Conservation (phyloP, 768 basidiomycete genomes). For the Suillus cothurnatus region DNA sequence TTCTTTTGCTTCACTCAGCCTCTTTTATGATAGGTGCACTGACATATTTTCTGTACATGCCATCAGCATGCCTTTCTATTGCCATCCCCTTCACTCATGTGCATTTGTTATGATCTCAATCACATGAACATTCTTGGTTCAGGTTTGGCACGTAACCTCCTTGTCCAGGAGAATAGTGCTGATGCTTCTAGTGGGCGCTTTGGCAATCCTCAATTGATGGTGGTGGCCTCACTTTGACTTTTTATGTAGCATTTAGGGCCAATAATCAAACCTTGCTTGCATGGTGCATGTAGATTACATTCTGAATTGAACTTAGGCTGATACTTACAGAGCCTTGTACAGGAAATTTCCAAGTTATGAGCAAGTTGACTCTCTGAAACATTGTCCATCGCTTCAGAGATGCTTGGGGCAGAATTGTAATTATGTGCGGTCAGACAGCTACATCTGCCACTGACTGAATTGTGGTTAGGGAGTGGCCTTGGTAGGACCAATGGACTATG, state of each 20-base stretch:
- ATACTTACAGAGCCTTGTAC: background rate
- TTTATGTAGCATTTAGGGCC: background rate
- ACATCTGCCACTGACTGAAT: background rate
- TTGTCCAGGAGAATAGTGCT: background rate
- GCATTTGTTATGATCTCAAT: background rate
- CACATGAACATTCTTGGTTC: background rate
- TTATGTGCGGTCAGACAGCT: background rate
- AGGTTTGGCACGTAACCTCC: too few species aligned
- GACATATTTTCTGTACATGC: background rate
- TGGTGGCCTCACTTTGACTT: background rate
- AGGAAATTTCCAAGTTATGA: background rate
- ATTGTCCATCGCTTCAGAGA: background rate
- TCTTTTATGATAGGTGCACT: background rate
- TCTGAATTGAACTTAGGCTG: background rate
- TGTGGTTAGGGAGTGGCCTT: too few species aligned
- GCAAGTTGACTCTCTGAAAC: background rate
- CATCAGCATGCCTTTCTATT: background rate
- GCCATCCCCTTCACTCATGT: background rate
- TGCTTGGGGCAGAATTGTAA: background rate
- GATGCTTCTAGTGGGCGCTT: background rate
- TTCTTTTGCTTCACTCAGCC: background rate
- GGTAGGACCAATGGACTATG: too few species aligned
- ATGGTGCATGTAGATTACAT: background rate
- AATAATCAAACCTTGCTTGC: too few species aligned
- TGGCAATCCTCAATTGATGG: background rate